Conservation (phyloP, 2,329 filamentous ascomycete species). For the Cladorrhinum sp. region DNA sequence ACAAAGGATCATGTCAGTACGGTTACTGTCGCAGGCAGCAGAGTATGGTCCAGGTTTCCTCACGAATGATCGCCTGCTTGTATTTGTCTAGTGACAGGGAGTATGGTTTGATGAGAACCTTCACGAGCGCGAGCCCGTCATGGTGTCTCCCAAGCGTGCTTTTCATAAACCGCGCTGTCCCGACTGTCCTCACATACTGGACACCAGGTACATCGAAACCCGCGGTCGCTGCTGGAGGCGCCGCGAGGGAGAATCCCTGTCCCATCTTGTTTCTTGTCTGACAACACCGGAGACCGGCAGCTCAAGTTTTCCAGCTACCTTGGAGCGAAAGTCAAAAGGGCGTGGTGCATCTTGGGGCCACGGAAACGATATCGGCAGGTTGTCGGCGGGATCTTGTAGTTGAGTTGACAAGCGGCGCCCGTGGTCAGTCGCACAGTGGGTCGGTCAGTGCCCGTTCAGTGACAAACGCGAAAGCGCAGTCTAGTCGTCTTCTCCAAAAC, state of each 20-base stretch:
- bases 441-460: too few species aligned
- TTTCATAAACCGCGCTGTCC: constrained; percentile 93
- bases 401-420: not conserved
- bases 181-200: constrained; percentile 87
- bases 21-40: not conserved
- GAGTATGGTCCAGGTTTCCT: constrained; percentile 28
- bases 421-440: not conserved
- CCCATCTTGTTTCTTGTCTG: constrained; percentile 62
- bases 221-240: constrained; percentile 84
- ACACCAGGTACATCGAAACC: constrained; percentile 94
- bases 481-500: not conserved
- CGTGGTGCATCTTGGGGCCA: constrained; percentile 23
- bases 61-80: constrained; percentile 72
- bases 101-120: constrained; percentile 92
- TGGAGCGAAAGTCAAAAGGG: constrained; percentile 1
- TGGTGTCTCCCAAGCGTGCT: constrained; percentile 86
- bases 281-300: not conserved
- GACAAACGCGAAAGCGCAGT: too few species aligned
- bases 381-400: not conserved
- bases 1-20: constrained; percentile 16
- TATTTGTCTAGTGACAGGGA: constrained; percentile 78
- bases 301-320: constrained; percentile 24
- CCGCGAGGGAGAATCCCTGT: constrained; percentile 92
- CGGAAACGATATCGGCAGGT: not conserved
- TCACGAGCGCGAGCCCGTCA: constrained; percentile 88